phyloP scores from a whole-genome alignment of 495 filamentous ascomycete species.

The Rhizodiscina lignyota region DNA sequence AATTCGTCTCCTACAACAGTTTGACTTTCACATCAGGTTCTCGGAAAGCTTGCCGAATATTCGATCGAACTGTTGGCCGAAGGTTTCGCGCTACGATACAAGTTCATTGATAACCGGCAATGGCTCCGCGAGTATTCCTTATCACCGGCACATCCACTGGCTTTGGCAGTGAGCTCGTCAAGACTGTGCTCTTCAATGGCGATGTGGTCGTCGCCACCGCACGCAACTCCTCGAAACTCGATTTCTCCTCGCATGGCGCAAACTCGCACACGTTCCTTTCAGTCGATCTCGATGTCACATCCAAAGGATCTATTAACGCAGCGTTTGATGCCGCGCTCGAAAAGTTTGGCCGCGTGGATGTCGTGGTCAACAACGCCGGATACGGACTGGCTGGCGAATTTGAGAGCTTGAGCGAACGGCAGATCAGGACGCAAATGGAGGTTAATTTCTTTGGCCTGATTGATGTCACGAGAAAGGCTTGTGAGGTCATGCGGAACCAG shows the following conservation, averaged over 20 bases:
- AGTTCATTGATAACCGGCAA: too few species aligned
- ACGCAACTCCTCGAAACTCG: conserved; percentile 14
- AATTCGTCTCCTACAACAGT: too few species aligned
- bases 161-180: conserved; percentile 20
- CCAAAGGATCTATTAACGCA: conserved; percentile 11
- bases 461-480: conserved; percentile 25
- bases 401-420: conserved; percentile 16
- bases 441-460: conserved; percentile 23
- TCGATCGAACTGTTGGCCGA: too few species aligned
- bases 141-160: conserved; percentile 23
- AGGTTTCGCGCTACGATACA: too few species aligned
- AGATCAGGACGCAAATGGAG: conserved; percentile 22
- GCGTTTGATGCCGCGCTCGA: conserved; percentile 19
- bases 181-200: conserved; percentile 15
- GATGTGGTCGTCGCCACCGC: conserved; percentile 23
- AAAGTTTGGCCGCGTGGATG: conserved; percentile 21
- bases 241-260: conserved; percentile 9
- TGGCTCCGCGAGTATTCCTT: conserved; percentile 19
- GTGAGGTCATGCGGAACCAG: conserved; percentile 25
- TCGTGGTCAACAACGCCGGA: conserved; percentile 23
- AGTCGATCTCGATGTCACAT: conserved; percentile 20
- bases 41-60: too few species aligned
- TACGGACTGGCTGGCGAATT: conserved; percentile 21
- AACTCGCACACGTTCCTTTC: conserved; percentile 7
- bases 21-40: too few species aligned